Evolutionary conservation across 2,329 filamentous ascomycete species (phyloP).

Genomic region (Kalaharituber pfeilii): DNA sequence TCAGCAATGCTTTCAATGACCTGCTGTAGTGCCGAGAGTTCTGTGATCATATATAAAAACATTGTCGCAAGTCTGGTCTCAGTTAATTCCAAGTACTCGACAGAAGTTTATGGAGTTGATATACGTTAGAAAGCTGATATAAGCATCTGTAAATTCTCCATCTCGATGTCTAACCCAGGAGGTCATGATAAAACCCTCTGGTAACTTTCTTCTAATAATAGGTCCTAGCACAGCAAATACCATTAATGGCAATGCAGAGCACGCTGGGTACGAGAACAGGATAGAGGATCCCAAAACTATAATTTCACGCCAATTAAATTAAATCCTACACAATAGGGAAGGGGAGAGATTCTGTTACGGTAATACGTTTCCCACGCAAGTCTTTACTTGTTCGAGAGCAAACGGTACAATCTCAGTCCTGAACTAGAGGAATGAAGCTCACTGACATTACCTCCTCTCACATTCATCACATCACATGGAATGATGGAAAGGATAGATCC

Average conservation of each 20-base stretch:
- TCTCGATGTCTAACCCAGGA: constrained; percentile 72
- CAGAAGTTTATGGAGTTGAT: constrained; percentile 12
- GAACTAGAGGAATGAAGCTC: constrained; percentile 22
- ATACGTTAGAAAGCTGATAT: constrained; percentile 55
- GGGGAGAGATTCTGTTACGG: constrained; percentile 41
- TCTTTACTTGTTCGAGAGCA: constrained; percentile 98
- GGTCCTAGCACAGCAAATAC: constrained; percentile 58
- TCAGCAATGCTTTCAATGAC: constrained; percentile 59
- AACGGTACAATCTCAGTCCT: constrained; percentile 92
- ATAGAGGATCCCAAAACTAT: constrained; percentile 69
- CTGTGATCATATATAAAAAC: constrained; percentile 74
- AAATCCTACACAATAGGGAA: constrained; percentile 15
- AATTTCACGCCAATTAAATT: constrained; percentile 11
- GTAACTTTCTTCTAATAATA: constrained; percentile 61
- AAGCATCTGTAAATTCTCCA: constrained; percentile 49
- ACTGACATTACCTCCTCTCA: constrained; percentile 22
- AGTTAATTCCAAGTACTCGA: constrained; percentile 5
- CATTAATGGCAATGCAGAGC: constrained; percentile 54
- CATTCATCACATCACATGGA: background rate
- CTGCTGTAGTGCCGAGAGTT: constrained; percentile 65
- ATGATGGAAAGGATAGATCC: constrained; percentile 28
- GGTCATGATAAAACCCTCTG: constrained; percentile 67
- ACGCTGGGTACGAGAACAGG: constrained; percentile 62
- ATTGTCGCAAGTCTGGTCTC: constrained; percentile 46
- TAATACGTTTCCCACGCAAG: constrained; percentile 97